Percentiles rank a stretch among this genome's conserved stretches.
phyloP scores from a whole-genome alignment of 768 basidiomycete genomes.

The Steccherinum ochraceum region DNA sequence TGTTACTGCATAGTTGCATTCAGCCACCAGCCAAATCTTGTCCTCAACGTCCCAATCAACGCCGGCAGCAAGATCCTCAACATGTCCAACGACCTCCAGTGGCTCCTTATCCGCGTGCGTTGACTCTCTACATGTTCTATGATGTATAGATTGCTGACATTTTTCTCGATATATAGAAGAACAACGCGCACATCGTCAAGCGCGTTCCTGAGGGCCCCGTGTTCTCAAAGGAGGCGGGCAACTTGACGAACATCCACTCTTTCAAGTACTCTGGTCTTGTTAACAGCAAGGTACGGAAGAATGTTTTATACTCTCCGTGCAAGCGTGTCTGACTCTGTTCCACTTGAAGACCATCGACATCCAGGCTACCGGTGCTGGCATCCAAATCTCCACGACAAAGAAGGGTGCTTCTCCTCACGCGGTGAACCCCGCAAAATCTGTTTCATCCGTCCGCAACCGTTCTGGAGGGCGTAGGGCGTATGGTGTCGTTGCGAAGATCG shows the following conservation, averaged over 20 bases:
- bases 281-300: slow-evolving; percentile 63
- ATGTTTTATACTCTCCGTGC: background rate
- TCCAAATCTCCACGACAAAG: slow-evolving; percentile 64
- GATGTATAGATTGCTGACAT: slow-evolving; percentile 2
- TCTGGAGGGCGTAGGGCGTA: slow-evolving; percentile 67
- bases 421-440: slow-evolving; percentile 43
- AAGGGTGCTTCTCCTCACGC: slow-evolving; percentile 45
- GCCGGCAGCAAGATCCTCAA: slow-evolving; percentile 27
- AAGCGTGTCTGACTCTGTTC: background rate
- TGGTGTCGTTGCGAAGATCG: slow-evolving; percentile 52
- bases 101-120: slow-evolving; percentile 86
- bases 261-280: slow-evolving; percentile 87
- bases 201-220: slow-evolving; percentile 61
- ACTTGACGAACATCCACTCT: slow-evolving; percentile 85
- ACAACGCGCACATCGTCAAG: slow-evolving; percentile 86
- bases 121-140: background rate
- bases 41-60: slow-evolving; percentile 17
- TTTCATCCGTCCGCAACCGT: slow-evolving; percentile 53
- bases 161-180: slow-evolving; percentile 41
- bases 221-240: slow-evolving; percentile 86
- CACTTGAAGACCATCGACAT: slow-evolving; percentile 67
- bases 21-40: slow-evolving; percentile 20
- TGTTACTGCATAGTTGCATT: slow-evolving; percentile 24
- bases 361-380: slow-evolving; percentile 42
- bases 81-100: slow-evolving; percentile 90